Base-by-base conservation (phyloP, 352 stramenopile species). In the Pythium dissotocum region DNA sequence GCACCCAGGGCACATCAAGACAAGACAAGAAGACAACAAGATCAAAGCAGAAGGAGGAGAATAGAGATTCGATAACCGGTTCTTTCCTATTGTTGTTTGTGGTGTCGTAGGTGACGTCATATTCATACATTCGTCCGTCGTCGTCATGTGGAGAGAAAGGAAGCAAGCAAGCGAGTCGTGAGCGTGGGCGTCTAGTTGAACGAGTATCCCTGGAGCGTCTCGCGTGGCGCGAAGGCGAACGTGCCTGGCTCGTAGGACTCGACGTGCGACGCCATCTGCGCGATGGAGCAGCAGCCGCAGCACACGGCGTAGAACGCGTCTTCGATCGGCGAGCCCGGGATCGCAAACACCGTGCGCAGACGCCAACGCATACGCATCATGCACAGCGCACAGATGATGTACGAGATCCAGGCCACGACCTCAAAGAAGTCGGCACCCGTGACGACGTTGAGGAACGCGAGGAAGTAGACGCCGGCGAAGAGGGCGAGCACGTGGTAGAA, bases 231-330 rank as follows among this genome's bases (percentile, higher is more conserved):
- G 36, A 94, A 91, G 10, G 76, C 58, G 62, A 85, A 89, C 30
- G 61, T 60, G 32, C 83, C 86, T 1, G 83, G 86, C 72, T 90
- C 79, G 67, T 92, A 94, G 57, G 83, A 88, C 70, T 91, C 80
- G 61, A 94, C 83, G 65, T 94, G 82, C 24, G 83, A 88, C 10
- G 83, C 86, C 80, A 92, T 90, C 69, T 93, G 85, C 10, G 85
- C 85, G 57, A 92, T 77, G 1, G 83, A 89, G 74, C 85, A 93
- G 74, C 77, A 91, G 62, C 78, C 80, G 67, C 85, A 93, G 71
- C 73, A 93, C 35, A 76, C 64, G 49, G 77, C 77, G 67, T 72
- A 77, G 18, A 70, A 69, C 10, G 62, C 67, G 63, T 92, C 85
- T 57, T 91, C 78, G 5, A 74, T 51, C 12, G 82, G 73, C 58